Evolutionary conservation across 352 stramenopile genomes (phyloP), one percentile per base, ranked within the genome.

Genomic region (Phytophthora lateralis): DNA sequence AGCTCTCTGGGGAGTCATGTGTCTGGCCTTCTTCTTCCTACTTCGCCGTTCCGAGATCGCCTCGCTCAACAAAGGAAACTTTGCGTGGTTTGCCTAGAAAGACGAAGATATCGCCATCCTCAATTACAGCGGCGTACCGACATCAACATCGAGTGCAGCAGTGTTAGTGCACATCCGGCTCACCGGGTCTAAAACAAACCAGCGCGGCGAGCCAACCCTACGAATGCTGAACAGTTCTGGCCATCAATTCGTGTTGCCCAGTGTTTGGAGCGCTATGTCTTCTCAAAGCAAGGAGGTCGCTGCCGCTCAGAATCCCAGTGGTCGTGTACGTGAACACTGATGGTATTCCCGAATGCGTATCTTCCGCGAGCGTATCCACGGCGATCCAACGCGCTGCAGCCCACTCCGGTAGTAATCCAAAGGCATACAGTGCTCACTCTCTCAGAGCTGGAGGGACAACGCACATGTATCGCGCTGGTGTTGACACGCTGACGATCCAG

Each of bases 21-120:
- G 54, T 54, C 32, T 61, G 43, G 54, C 15, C 11, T 63, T 51
- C 45, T 63, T 50, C 35, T 63, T 63, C 27, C 18, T 63, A 1
- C 26, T 63, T 12, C 55, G 45, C 1, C 37, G 32, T 0, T 55
- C 35, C 0, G 44, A 63, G 17, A 55, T 55, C 4, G 37, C 27
- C 4, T 37, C 30, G 8, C 20, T 15, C 2, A 27, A 9, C 7
- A 5, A 38, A 18, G 26, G n/a, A n/a, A 30, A 27, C 2, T 35
- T 63, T 10, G 12, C 44, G 2, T 45, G 55, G 45, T 55, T 55
- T 15, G 34, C 18, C 4, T n/a, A 55, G 8, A 63, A 55, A 8
- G 45, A 17, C 1, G 15, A 41, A 12, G 35, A 50, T 6, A 17
- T 55, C n/a, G 18, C 35, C 1, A n/a, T n/a, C n/a, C n/a, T n/a